Base-by-base conservation (phyloP, 768 basidiomycete genomes). In the Russula brevipes region DNA sequence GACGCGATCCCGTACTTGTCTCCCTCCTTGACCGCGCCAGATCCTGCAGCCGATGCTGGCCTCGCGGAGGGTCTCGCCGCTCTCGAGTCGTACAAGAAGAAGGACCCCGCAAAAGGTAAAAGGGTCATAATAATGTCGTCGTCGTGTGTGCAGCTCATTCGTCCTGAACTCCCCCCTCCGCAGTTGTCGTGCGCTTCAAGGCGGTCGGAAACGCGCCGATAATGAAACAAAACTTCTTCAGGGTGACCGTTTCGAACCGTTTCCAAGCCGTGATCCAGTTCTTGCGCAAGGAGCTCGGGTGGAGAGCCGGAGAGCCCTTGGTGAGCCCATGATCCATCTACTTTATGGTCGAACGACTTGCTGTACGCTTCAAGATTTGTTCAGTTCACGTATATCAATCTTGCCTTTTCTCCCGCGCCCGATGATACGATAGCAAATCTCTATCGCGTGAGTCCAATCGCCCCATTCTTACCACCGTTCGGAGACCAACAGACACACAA, bases 181-280 rank as follows among this genome's bases (percentile, higher is more conserved):
- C 72, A 98, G 96, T 98, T 55, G 87, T 98, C 65, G 92, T 99
- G 10, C 87, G 94, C 49, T 99, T 99, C 84, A 95, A 95, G 73
- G 94, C 96, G 2, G 91, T 97, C 10, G 96, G 96, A 51, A 95
- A 96, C 69, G 96, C 95, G 1, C 96, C 96, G 0, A 94, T 99
- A 70, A 97, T 99, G 95, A 95, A 90, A 77, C 92, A 96, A 76
- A 98, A 96, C 77, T 91, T 95, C 69, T 98, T 94, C 85, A 96
- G 95, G 80, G 95, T 98, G 71, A 94, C 94, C 0, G 90, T 94
- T 12, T 87, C 89, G 45, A 94, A 97, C 73, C 82, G 89, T 58
- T 99, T 98, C 70, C 94, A 97, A 73, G 91, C 93, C 8, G 95
- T 98, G 59, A 94, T 96, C 46, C 87, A 91, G 70, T 97, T 98